phyloP scores from a whole-genome alignment of 345 rosid species.

The Linum tenue region DNA sequence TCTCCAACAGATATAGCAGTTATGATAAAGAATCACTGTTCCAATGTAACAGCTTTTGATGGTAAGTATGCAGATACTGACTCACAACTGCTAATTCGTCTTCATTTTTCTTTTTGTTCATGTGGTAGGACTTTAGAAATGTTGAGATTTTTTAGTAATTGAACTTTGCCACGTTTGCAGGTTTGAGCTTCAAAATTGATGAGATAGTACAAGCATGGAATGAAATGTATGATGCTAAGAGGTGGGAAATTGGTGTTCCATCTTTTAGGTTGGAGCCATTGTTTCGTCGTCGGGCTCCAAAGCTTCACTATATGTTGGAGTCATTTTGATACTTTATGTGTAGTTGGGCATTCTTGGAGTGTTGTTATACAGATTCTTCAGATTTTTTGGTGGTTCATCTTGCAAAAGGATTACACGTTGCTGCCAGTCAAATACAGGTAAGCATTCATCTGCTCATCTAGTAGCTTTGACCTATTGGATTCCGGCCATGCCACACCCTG shows the following conservation, averaged over 20 bases:
- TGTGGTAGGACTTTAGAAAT: not conserved
- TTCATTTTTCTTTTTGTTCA: not conserved
- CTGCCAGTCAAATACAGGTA: not conserved
- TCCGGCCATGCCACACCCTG: not conserved
- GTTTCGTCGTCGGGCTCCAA: constrained; percentile 76
- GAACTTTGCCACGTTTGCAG: constrained; percentile 20
- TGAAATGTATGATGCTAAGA: constrained; percentile 95
- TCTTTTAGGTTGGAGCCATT: constrained; percentile 93
- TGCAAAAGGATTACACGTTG: not conserved
- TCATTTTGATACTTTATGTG: constrained; percentile 30
- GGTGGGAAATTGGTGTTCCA: constrained; percentile 92
- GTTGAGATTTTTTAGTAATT: not conserved
- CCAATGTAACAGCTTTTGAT: constrained; percentile 73
- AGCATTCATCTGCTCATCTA: not conserved
- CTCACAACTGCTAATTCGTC: constrained; percentile 3
- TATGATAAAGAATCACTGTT: constrained; percentile 96
- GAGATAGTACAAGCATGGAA: constrained; percentile 99
- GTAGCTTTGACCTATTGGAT: not conserved
- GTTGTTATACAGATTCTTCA: not conserved
- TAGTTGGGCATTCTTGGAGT: constrained; percentile 7
- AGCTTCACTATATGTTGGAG: constrained; percentile 74
- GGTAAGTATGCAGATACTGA: constrained; percentile 33
- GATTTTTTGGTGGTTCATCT: not conserved
- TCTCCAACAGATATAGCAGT: constrained; percentile 92
- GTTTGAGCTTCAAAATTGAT: constrained; percentile 89